Evolutionary conservation across 139 green algal genomes (phyloP), one percentile per base, ranked within the genome.

Genomic region (Mesotaenium endlicherianum): DNA sequence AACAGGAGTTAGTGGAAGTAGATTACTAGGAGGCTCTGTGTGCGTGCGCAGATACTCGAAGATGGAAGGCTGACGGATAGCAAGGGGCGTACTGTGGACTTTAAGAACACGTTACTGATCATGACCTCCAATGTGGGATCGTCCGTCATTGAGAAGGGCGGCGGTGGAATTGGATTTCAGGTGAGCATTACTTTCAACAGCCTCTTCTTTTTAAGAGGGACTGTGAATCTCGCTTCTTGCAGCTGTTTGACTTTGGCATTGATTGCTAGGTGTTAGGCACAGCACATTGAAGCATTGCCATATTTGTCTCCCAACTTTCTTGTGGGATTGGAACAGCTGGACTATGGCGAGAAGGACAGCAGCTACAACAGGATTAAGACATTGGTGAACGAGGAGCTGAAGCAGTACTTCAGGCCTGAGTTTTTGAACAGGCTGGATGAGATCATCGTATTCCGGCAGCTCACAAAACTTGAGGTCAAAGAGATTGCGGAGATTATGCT

Each of bases 31-130:
- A n/a, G n/a, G n/a, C n/a, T n/a, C n/a, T n/a, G n/a, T n/a, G n/a
- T n/a, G n/a, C n/a, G n/a, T n/a, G n/a, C n/a, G 26, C 81, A 87
- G 70, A 97, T 97, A 74, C 90, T 98, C 57, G 95, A 97, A 86
- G 94, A 97, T 70, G 93, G 95, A 40, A 91, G 95, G 49, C 84
- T 98, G 44, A 98, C 95, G 3, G 92, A 95, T 71, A 88, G 67
- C 82, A 90, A 93, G 87, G 96, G 96, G 43, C 93, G 96, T 72
- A 96, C 93, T 0, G 95, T 99, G 39, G 94, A 99, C 92, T 99
- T 99, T 93, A 99, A 99, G 91, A 99, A 99, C 93, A 97, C 94
- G 41, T 89, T 99, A 55, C 94, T 99, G 88, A 98, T 99, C 92
- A 97, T 99, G 92, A 99, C 96, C 14, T 97, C 92, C 80, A 99